Conservation (phyloP, 768 basidiomycete genomes). For the Boletus patriciae region DNA sequence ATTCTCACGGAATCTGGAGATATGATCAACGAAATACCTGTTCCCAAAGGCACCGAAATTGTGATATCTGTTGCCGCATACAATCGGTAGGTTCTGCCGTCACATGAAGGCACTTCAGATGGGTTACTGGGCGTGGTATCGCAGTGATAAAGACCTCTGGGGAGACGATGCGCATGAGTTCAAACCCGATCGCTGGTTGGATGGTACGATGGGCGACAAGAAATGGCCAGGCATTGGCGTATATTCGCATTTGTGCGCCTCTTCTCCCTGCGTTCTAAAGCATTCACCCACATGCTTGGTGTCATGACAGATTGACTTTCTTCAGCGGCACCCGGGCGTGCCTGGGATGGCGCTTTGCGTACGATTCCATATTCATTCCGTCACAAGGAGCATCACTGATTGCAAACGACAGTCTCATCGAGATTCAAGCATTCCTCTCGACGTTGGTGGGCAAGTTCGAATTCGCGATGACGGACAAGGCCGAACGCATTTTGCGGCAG, state of each 20-base stretch:
- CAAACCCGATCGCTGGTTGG: constrained; percentile 15
- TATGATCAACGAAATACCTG: constrained; percentile 41
- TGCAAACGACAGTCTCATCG: constrained; percentile 34
- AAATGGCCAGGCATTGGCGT: constrained; percentile 15
- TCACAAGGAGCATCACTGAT: neutral
- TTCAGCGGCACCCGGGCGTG: constrained; percentile 14
- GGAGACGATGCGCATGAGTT: constrained; percentile 29
- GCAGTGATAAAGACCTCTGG: constrained; percentile 24
- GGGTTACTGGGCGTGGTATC: neutral
- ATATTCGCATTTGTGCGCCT: constrained; percentile 11
- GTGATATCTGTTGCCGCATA: constrained; percentile 54
- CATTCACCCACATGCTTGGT: neutral
- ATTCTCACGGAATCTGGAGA: constrained; percentile 47
- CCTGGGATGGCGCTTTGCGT: constrained; percentile 33
- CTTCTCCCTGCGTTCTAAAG: neutral
- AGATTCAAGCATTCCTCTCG: constrained; percentile 56
- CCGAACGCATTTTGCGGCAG: constrained; percentile 23
- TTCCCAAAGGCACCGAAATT: constrained; percentile 51
- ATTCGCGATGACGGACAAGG: constrained; percentile 38
- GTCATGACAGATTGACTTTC: constrained; percentile 17
- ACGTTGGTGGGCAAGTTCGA: constrained; percentile 55
- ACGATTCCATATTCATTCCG: neutral
- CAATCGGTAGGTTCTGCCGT: constrained; percentile 43
- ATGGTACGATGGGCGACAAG: neutral
- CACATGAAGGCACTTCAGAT: neutral